These are phyloP conservation scores for Solanum appendiculatum DNA, from an alignment of 257 asterid species.

Conservation along the genomic window DNA sequence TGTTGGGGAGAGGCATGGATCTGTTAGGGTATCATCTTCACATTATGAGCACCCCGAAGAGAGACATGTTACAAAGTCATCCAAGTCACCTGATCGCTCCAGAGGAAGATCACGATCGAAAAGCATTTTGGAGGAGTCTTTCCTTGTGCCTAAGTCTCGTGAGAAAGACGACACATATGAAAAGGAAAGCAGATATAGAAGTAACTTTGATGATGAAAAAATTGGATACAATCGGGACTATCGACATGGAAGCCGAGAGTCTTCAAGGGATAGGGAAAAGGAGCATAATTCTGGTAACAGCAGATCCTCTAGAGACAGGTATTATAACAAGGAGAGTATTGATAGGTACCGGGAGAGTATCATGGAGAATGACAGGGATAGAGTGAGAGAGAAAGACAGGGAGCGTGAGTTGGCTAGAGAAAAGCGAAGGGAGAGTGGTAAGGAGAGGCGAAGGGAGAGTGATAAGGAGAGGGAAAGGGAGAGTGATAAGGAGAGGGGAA, in stretches of 20 bases:
- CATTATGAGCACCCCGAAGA: slow-evolving; percentile 23
- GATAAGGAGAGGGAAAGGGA: slow-evolving; percentile 20
- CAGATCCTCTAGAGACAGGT: slow-evolving; percentile 38
- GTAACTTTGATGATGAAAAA: slow-evolving; percentile 47
- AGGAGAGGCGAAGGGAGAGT: slow-evolving; percentile 10
- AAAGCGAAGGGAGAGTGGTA: slow-evolving; percentile 23
- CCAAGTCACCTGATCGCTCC: slow-evolving; percentile 49
- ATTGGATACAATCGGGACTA: slow-evolving; percentile 16
- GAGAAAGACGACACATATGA: slow-evolving; percentile 21
- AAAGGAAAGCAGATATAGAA: slow-evolving; percentile 22
- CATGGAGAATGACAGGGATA: slow-evolving; percentile 43
- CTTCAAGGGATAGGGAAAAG: slow-evolving; percentile 33
- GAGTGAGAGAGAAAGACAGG: slow-evolving; percentile 21
- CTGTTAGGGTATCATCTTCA: slow-evolving; percentile 15
- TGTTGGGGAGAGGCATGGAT: slow-evolving; percentile 17
- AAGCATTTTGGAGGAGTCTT: slow-evolving; percentile 44
- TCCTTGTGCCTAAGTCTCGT: slow-evolving; percentile 10
- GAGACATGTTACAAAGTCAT: slow-evolving; percentile 21
- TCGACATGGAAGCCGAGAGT: slow-evolving; percentile 40
- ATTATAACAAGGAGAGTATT: slow-evolving; percentile 31
- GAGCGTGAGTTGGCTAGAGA: slow-evolving; percentile 7
- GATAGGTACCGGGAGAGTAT: slow-evolving; percentile 47
- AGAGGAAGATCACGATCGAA: slow-evolving; percentile 62
- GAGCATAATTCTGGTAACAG: slow-evolving; percentile 40
- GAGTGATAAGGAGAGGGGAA: slow-evolving; percentile 12